These are phyloP conservation scores for Kuraishia molischiana DNA, from an alignment of 805 yeast genomes.

Conservation along the genomic window DNA sequence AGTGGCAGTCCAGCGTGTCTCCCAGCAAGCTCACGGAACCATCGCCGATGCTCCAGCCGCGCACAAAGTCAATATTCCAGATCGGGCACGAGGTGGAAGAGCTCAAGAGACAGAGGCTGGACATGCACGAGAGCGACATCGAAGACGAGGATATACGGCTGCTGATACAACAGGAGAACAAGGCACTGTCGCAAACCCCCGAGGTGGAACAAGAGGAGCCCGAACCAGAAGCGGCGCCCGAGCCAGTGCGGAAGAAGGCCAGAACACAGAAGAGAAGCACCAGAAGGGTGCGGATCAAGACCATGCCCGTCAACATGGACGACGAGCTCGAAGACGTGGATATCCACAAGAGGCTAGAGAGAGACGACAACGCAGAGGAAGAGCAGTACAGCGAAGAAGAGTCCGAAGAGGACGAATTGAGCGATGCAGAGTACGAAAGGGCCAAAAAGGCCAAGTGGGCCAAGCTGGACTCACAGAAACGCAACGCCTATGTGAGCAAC, in stretches of 20 bases:
- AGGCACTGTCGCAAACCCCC: constrained; percentile 4
- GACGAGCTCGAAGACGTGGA: constrained; percentile 26
- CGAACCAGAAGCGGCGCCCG: neutral
- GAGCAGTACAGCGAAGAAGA: constrained; percentile 10
- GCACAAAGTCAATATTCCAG: constrained; percentile 28
- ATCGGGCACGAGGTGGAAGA: constrained; percentile 35
- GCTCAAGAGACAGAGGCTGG: constrained; percentile 18
- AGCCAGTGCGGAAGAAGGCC: constrained; percentile 14
- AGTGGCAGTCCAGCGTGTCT: neutral
- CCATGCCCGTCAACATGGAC: constrained; percentile 18
- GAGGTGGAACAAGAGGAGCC: neutral
- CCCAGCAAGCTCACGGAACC: constrained; percentile 14
- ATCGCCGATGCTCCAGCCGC: constrained; percentile 17
- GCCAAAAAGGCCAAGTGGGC: neutral
- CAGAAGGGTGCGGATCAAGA: constrained; percentile 38
- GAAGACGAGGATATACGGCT: constrained; percentile 10
- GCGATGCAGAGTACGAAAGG: constrained; percentile 12
- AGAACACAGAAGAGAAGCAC: constrained; percentile 45
- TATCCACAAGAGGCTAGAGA: constrained; percentile 28
- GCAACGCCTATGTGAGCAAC: constrained; percentile 19
- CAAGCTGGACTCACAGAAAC: constrained; percentile 3
- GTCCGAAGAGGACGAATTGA: constrained; percentile 14
- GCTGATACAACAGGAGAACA: constrained; percentile 8
- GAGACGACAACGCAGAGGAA: constrained; percentile 10
- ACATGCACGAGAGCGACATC: constrained; percentile 8